Percentiles rank a stretch among this genome's conserved stretches.
Conservation (phyloP, 2,329 filamentous ascomycete genomes). For the Paraphoma chrysanthemicola region DNA sequence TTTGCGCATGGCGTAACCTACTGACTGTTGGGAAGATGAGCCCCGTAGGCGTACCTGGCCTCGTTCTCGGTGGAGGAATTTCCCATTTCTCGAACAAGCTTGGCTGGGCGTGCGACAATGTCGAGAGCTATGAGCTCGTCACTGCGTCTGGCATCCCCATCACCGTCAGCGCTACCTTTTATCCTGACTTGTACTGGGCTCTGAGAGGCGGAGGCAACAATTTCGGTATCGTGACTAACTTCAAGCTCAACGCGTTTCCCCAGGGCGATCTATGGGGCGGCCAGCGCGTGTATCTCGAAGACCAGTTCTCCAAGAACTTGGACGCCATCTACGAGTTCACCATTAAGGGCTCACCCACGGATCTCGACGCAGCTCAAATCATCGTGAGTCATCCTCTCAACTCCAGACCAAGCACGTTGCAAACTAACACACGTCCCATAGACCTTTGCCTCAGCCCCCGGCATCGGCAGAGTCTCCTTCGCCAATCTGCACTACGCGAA, state of each 20-base stretch:
- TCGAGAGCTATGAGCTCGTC: conserved; percentile 41
- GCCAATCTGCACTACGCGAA: conserved; percentile 31
- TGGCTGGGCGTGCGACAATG: conserved; percentile 40
- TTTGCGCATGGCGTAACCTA: neutral
- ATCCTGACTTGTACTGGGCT: conserved; percentile 49
- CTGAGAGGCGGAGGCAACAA: conserved; percentile 46
- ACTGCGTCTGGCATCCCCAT: conserved; percentile 24
- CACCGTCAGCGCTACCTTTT: conserved; percentile 24
- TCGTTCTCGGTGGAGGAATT: conserved; percentile 32
- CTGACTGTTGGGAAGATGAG: conserved; percentile 13
- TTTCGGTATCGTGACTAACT: conserved; percentile 44
- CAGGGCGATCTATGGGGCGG: conserved; percentile 41
- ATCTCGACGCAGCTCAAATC: conserved; percentile 25
- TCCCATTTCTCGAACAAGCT: conserved; percentile 29
- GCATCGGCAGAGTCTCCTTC: conserved; percentile 22
- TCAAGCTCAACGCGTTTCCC: conserved; percentile 28
- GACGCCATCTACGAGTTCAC: conserved; percentile 26
- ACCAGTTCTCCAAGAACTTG: conserved; percentile 12
- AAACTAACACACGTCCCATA: conserved; percentile 5
- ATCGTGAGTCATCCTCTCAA: conserved; percentile 22
- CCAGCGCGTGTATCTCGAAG: conserved; percentile 14
- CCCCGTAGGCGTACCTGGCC: conserved; percentile 20
- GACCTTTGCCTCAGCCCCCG: conserved; percentile 28
- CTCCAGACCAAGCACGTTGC: conserved; percentile 8
- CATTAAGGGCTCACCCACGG: conserved; percentile 15